Evolutionary conservation across 768 basidiomycete species (phyloP).

Genomic region (Panaeolus papilionaceus): DNA sequence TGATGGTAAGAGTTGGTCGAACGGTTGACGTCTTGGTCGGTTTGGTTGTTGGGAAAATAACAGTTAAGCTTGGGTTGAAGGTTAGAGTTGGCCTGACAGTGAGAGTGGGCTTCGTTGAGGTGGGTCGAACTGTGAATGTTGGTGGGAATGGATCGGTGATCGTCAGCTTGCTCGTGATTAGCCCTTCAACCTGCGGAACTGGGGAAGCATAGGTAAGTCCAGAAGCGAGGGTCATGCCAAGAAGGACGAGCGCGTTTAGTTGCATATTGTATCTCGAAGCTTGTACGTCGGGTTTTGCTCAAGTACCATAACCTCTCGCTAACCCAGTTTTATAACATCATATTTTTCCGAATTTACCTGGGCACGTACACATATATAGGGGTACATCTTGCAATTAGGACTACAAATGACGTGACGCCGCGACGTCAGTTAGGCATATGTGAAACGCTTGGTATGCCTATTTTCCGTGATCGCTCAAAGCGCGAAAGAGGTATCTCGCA

Average conservation of each 20-base stretch:
- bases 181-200: not conserved
- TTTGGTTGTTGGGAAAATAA: not conserved
- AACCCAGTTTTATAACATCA: no score
- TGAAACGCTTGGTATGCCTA: no score
- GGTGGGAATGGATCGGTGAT: not conserved
- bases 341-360: no score
- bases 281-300: not conserved
- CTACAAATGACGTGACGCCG: no score
- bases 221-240: not conserved
- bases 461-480: no score
- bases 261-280: not conserved
- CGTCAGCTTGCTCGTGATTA: not conserved
- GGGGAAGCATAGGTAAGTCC: not conserved
- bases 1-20: not conserved
- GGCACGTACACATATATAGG: no score
- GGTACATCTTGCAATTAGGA: no score
- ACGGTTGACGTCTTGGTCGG: not conserved
- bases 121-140: not conserved
- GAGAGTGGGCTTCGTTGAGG: not conserved
- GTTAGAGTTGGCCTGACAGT: not conserved
- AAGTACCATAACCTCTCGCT: no score
- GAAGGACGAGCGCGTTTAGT: not conserved
- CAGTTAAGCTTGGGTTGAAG: not conserved
- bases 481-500: no score
- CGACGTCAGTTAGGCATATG: no score